Conservation (phyloP, 2,329 filamentous ascomycete genomes). For the Aspergillus oerlinghausenensis region DNA sequence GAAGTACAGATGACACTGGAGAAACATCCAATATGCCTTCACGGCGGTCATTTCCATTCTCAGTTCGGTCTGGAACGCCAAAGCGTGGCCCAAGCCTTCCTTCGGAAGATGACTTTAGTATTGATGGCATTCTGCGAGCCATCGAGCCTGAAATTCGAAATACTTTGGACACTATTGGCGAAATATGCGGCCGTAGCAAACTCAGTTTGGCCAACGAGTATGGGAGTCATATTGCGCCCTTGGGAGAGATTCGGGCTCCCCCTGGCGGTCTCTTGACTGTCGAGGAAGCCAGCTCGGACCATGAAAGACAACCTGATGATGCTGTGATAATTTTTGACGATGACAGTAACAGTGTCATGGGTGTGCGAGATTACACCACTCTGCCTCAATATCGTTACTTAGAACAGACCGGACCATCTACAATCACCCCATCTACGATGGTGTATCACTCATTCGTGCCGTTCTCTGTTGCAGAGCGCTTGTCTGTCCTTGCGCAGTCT, state of each 20-base stretch:
- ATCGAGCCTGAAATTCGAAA: constrained; percentile 56
- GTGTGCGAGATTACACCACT: constrained; percentile 31
- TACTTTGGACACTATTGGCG: constrained; percentile 58
- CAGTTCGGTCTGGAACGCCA: constrained; percentile 17
- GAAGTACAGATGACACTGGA: constrained; percentile 28
- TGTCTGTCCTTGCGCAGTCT: constrained; percentile 9
- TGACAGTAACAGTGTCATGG: constrained; percentile 31
- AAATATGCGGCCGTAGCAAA: constrained; percentile 58
- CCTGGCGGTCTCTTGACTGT: constrained; percentile 36
- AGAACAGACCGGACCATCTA: constrained; percentile 28
- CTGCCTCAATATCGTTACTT: constrained; percentile 36
- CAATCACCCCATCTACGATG: constrained; percentile 7
- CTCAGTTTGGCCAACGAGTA: constrained; percentile 61
- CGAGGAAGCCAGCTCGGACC: constrained; percentile 39
- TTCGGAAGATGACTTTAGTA: constrained; percentile 50
- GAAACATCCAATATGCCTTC: constrained; percentile 29
- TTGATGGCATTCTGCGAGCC: constrained; percentile 52
- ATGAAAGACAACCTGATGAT: constrained; percentile 33
- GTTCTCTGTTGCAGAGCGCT: constrained; percentile 14
- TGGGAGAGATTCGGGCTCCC: constrained; percentile 51
- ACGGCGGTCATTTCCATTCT: constrained; percentile 28
- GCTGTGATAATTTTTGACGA: constrained; percentile 36
- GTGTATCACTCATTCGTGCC: constrained; percentile 14
- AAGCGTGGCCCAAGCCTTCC: constrained; percentile 36
- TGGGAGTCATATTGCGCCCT: constrained; percentile 56